Conservation (phyloP, 352 stramenopile species). For the Aphanomyces cochlioides region DNA sequence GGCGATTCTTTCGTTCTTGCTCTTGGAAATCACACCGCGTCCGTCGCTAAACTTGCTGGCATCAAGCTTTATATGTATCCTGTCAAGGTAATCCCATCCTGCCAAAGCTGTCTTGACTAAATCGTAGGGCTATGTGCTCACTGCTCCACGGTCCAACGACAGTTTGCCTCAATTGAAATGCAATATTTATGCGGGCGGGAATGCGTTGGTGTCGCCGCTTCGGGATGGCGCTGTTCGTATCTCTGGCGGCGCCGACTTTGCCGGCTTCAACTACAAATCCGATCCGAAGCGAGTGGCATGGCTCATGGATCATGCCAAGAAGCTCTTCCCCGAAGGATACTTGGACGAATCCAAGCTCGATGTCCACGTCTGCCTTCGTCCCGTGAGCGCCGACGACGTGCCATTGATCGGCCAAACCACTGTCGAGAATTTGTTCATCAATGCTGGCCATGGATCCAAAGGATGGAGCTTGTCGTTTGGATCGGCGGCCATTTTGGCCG, state of each 20-base stretch:
- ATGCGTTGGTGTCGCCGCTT: constrained; percentile 70
- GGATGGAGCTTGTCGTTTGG: constrained; percentile 83
- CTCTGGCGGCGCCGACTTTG: constrained; percentile 77
- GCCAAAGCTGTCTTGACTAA: not conserved
- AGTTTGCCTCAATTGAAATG: constrained; percentile 59
- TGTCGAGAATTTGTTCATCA: constrained; percentile 80
- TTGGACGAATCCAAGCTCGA: constrained; percentile 73
- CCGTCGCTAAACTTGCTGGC: constrained; percentile 60
- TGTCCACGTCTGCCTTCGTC: constrained; percentile 76
- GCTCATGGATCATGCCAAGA: constrained; percentile 67
- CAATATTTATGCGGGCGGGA: constrained; percentile 79
- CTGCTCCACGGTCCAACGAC: constrained; percentile 55
- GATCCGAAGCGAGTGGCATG: constrained; percentile 71
- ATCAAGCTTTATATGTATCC: constrained; percentile 80
- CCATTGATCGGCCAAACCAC: constrained; percentile 75
- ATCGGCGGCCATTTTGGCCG: constrained; percentile 63
- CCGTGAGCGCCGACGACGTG: constrained; percentile 79
- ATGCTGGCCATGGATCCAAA: constrained; percentile 80
- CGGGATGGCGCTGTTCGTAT: constrained; percentile 61
- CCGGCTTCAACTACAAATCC: constrained; percentile 55
- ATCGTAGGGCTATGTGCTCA: constrained; percentile 68
- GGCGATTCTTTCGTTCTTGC: constrained; percentile 83
- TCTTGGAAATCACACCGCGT: constrained; percentile 69
- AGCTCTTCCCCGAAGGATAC: constrained; percentile 78
- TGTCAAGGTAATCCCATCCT: constrained; percentile 42